phyloP scores from a whole-genome alignment of 345 rosid genomes.

The Rhodomyrtus tomentosa region DNA sequence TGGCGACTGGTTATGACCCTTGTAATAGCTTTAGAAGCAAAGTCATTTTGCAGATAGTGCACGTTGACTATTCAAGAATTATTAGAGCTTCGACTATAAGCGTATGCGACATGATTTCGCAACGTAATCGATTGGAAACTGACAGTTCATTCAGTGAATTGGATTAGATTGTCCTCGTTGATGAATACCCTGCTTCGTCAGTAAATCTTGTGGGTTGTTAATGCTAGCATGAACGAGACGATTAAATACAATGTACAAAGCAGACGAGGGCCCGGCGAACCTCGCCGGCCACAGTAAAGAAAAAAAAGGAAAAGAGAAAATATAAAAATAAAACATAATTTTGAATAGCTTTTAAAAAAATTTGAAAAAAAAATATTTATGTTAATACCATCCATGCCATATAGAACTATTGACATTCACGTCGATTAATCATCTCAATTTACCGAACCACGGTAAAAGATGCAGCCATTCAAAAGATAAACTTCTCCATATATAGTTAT shows the following conservation, averaged over 20 bases:
- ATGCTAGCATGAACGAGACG: not conserved
- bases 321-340: too few relatives aligned
- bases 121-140: not conserved
- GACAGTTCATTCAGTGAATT: not conserved
- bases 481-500: not conserved
- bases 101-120: not conserved
- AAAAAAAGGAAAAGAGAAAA: too few relatives aligned
- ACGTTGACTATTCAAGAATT: not conserved
- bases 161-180: not conserved
- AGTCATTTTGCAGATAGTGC: not conserved
- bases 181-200: not conserved
- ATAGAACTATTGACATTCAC: too few relatives aligned
- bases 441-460: fast-evolving
- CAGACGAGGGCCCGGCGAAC: too few relatives aligned
- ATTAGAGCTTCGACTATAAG: not conserved
- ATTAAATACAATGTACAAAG: not conserved
- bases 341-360: too few relatives aligned
- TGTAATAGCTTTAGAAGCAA: not conserved
- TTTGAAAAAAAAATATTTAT: too few relatives aligned
- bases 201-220: not conserved
- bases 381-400: fast-evolving
- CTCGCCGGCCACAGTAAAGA: too few relatives aligned
- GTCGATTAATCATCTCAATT: too few relatives aligned
- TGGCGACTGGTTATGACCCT: not conserved
- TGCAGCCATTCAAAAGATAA: fast-evolving